Base-by-base conservation (phyloP, 805 yeast genomes). In the Schwanniomyces pseudopolymorphus region DNA sequence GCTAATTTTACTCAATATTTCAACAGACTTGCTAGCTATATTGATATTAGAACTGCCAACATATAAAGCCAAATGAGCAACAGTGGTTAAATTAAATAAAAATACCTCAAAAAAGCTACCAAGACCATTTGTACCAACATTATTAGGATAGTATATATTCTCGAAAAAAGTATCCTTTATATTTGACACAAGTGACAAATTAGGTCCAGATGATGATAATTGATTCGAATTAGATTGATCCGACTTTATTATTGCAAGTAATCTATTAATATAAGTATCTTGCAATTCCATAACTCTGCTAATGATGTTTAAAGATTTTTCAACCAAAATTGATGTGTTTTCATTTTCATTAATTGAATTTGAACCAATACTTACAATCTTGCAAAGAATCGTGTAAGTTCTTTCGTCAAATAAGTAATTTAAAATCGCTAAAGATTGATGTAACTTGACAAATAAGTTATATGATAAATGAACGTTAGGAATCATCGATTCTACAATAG, bases 11-110 rank as follows among this genome's bases (percentile, higher is more conserved):
- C 64, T 58, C 41, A 92, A 69, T 11, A 89, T 70, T 10, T 68
- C 59, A 14, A 90, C 60, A 0, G 92, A 70, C 3, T 66, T 59
- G 1, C 68, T 63, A 0, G 94, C 84, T 26, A 90, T 66, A 1
- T 65, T 55, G 8, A 66, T 50, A 47, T 81, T 72, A 4, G 74
- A 60, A 1, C 83, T 69, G 1, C 95, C 89, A 42, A 86, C 81
- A 57, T 88, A 89, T 14, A 90, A 65, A 0, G 94, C 86, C 39
- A 90, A 61, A 51, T 87, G 87, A 0, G 88, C 87, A 19, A 91
- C 75, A 8, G 87, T 67, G 0, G 89, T 79, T n/a, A 90, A 66
- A 50, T 87, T 79, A 61, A 83, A 81, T 20, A 87, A 66, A 7
- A 91, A 67, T 0, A 91, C 84, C 57, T 89, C 95, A 56, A 75